Conservation (phyloP, 2,329 filamentous ascomycete species). For the Erysiphe neolycopersici region DNA sequence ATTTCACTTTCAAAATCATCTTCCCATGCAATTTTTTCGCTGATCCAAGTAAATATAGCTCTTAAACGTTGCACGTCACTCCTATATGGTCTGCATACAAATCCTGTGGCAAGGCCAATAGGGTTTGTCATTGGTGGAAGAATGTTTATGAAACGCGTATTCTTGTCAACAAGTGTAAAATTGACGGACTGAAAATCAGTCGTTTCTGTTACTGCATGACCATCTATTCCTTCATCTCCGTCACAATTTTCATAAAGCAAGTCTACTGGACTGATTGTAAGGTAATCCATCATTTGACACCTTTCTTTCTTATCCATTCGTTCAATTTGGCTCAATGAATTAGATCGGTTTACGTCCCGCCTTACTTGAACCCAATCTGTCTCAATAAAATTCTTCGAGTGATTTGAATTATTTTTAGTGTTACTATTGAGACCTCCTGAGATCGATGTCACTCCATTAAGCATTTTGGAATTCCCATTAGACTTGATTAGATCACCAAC, state of each 20-base stretch:
- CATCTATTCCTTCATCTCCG: slow-evolving; percentile 73
- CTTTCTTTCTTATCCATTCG: slow-evolving; percentile 60
- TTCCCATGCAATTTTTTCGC: slow-evolving; percentile 89
- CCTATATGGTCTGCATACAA: slow-evolving; percentile 78
- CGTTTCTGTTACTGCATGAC: slow-evolving; percentile 54
- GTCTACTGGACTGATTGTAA: slow-evolving; percentile 69
- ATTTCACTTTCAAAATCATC: slow-evolving; percentile 71
- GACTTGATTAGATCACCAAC: slow-evolving; percentile 22
- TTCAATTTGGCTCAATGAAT: slow-evolving; percentile 76
- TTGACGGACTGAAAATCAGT: slow-evolving; percentile 61
- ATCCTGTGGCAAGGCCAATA: slow-evolving; percentile 60
- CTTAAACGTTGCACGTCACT: slow-evolving; percentile 81
- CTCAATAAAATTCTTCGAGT: slow-evolving; percentile 18
- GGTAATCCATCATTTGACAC: slow-evolving; percentile 83
- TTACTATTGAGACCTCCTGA: slow-evolving; percentile 20
- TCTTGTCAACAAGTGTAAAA: slow-evolving; percentile 78
- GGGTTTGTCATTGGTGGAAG: slow-evolving; percentile 63
- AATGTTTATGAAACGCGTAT: slow-evolving; percentile 65
- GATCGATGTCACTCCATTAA: slow-evolving; percentile 20
- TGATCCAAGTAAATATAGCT: slow-evolving; percentile 91
- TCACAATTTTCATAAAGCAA: slow-evolving; percentile 64
- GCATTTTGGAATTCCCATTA: slow-evolving; percentile 12
- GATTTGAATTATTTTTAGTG: neutral
- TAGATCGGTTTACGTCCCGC: slow-evolving; percentile 83
- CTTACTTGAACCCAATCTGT: slow-evolving; percentile 91